Conservation (phyloP, 2,329 filamentous ascomycete genomes). For the Leptographium flavum region DNA sequence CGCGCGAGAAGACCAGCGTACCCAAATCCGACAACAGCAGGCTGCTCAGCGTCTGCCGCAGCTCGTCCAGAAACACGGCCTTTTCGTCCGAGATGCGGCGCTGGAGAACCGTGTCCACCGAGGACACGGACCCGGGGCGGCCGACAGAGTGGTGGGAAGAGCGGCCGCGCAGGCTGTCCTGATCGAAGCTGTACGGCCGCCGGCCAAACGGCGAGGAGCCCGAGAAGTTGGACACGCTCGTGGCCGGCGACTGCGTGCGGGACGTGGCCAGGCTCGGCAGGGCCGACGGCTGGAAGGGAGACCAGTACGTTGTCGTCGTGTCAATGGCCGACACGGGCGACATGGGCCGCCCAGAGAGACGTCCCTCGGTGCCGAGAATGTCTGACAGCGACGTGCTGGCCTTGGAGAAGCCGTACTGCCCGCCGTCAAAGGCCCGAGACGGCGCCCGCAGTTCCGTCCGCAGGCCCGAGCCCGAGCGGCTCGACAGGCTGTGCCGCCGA, state of each 20-base stretch:
- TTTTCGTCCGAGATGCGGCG: constrained; percentile 54
- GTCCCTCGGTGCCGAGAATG: constrained; percentile 54
- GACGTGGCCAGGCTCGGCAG: constrained; percentile 47
- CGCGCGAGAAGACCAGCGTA: constrained; percentile 69
- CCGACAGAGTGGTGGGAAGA: neutral
- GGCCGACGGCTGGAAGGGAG: constrained; percentile 60
- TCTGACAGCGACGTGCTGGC: constrained; percentile 46
- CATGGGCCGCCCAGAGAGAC: constrained; percentile 48
- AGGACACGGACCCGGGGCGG: constrained; percentile 49
- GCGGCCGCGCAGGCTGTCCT: constrained; percentile 23
- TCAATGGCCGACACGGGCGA: constrained; percentile 61
- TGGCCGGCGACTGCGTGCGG: constrained; percentile 45
- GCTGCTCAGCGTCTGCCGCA: constrained; percentile 69
- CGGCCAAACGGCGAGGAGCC: constrained; percentile 30
- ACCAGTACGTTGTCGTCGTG: constrained; percentile 75
- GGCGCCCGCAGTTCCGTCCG: constrained; percentile 40
- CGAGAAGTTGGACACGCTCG: constrained; percentile 44
- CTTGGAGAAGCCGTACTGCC: constrained; percentile 43
- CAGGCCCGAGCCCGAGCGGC: constrained; percentile 35
- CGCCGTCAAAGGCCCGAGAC: constrained; percentile 56
- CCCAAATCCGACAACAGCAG: constrained; percentile 82
- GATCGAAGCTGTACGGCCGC: constrained; percentile 11
- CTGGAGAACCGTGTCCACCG: constrained; percentile 51
- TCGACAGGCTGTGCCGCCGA: constrained; percentile 28
- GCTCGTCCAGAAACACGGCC: constrained; percentile 58